phyloP scores from a whole-genome alignment of 257 asterid species.

The Jaltomata sinuosa region DNA sequence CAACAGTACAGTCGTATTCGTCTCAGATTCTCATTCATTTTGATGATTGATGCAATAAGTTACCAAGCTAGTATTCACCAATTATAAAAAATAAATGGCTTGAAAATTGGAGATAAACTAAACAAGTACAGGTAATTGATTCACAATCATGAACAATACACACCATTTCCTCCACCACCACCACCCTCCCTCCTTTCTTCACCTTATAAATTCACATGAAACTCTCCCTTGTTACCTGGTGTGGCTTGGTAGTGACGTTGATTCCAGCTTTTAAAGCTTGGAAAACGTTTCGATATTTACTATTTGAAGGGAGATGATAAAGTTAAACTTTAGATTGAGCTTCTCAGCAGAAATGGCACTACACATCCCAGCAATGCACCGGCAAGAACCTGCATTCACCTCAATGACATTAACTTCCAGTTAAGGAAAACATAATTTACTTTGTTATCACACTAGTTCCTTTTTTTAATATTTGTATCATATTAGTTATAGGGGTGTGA shows the following conservation, averaged over 20 bases:
- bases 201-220: neutral
- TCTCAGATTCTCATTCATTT: neutral
- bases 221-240: neutral
- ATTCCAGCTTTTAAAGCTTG: neutral
- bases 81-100: neutral
- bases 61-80: neutral
- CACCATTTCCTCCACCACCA: neutral
- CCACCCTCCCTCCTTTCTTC: no score
- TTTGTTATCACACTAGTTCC: neutral
- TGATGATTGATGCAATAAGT: neutral
- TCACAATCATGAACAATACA: neutral
- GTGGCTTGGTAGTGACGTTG: neutral
- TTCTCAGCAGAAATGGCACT: conserved; percentile 1
- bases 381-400: conserved; percentile 2
- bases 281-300: neutral
- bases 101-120: neutral
- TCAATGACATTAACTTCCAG: neutral
- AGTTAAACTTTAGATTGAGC: neutral
- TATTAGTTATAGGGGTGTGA: neutral
- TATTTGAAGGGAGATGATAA: neutral
- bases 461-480: neutral
- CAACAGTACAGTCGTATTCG: neutral
- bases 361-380: conserved; percentile 7
- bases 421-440: neutral
- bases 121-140: neutral